Base-by-base conservation (phyloP, 2,329 filamentous ascomycete genomes). In the Botrytis elliptica region DNA sequence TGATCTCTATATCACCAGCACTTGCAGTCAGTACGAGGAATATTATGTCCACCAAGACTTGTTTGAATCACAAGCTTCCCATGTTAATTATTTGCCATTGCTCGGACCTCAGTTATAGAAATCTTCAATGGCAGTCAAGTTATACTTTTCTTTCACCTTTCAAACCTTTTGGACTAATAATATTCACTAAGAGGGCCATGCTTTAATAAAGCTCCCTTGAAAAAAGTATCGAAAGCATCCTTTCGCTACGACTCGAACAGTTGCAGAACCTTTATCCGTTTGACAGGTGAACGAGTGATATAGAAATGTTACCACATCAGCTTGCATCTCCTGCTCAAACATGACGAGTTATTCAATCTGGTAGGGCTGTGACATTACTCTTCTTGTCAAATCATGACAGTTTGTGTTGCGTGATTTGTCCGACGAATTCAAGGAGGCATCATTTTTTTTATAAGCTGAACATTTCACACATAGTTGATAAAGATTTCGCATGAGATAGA, bases 381-480 rank as follows among this genome's bases (percentile, higher is more conserved):
- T 4, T 52, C 9, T 12, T 12, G 22, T 25, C 46, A 52, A 4
- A 52, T 14, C 10, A 25, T 52, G 46, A 52, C 9, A 25, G 4
- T 25, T 25, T 4, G 6, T 10, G 1, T 22, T 46, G 44, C 20
- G 10, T 49, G 8, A 25, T 12, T 25, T 10, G 22, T 25, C 9
- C 22, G 22, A 12, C 46, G 4, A 2, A 12, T 49, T 4, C 12
- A 49, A 12, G 22, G 22, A 8, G 46, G 6, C 9, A 22, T 25
- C 2, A 0, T 49, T 49, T 12, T n/a, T 20, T 1, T n/a, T 4
- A 3, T 52, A 14, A n/a, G 10, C 0, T 52, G 25, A n/a, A 12
- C 0, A 14, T 3, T n/a, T 12, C 22, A 52, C 14, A 2, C 22
- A 6, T n/a, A 25, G 4, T 14, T 14, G 10, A 52, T n/a, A 12